These are phyloP conservation scores for Candida schatavii DNA, from an alignment of 805 yeast species.

Conservation along the genomic window DNA sequence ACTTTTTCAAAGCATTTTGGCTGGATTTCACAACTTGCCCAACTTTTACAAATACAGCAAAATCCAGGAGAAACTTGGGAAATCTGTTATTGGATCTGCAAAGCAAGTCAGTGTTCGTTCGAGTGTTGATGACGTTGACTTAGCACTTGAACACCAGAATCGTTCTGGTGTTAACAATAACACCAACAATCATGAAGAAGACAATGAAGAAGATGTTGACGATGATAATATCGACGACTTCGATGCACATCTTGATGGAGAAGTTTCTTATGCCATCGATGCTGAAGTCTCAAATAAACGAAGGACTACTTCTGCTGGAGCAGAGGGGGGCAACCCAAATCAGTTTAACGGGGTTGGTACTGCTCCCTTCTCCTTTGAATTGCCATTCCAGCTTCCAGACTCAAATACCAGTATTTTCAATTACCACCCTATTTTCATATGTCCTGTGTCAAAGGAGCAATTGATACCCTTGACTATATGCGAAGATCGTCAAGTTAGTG, in stretches of 20 bases:
- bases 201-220: not conserved
- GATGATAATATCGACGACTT: not conserved
- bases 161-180: too few relatives aligned
- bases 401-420: slow-evolving; percentile 36
- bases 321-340: too few relatives aligned
- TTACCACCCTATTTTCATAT: slow-evolving; percentile 44
- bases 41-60: slow-evolving; percentile 40
- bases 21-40: slow-evolving; percentile 41
- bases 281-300: not conserved
- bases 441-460: slow-evolving; percentile 45
- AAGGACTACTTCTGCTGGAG: not conserved
- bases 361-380: slow-evolving; percentile 27
- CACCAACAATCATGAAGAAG: not conserved
- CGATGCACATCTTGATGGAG: not conserved
- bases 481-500: not conserved
- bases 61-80: slow-evolving; percentile 30
- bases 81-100: not conserved
- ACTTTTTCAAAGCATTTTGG: slow-evolving; percentile 37
- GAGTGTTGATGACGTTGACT: not conserved
- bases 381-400: slow-evolving; percentile 43
- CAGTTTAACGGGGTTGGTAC: slow-evolving; percentile 4
- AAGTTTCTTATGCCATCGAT: too few relatives aligned
- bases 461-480: slow-evolving; percentile 31
- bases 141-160: not conserved
- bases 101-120: not conserved